Conservation (phyloP, 176 grass and related monocot species). For the Musa beccarii region DNA sequence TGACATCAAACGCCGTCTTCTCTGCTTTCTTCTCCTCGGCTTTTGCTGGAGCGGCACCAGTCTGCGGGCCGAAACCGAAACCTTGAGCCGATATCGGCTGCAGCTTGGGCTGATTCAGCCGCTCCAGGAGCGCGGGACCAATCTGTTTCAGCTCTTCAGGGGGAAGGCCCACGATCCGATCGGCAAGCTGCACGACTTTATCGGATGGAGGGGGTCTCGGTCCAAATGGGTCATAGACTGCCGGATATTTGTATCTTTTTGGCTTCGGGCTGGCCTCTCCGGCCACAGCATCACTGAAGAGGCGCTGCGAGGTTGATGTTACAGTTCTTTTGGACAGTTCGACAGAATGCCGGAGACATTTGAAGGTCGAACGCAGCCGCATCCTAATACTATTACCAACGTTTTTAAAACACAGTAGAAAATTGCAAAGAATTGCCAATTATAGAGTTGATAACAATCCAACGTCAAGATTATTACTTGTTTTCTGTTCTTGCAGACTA, state of each 20-base stretch:
- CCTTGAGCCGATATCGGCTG: constrained; percentile 67
- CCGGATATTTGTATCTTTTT: constrained; percentile 71
- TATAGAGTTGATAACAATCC: background rate
- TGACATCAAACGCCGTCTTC: constrained; percentile 84
- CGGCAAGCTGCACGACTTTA: constrained; percentile 70
- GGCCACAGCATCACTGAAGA: constrained; percentile 31
- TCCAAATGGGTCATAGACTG: constrained; percentile 72
- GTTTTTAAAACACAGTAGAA: background rate
- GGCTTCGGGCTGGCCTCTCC: constrained; percentile 21
- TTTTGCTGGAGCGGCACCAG: constrained; percentile 22
- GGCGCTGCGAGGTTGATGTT: constrained; percentile 12
- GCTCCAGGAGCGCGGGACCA: constrained; percentile 60
- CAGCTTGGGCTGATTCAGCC: constrained; percentile 53
- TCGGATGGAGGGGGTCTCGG: constrained; percentile 54
- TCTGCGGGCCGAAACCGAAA: constrained; percentile 57
- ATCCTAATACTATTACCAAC: constrained; percentile 22
- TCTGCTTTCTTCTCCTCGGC: constrained; percentile 85
- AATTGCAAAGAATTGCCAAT: too few relatives aligned
- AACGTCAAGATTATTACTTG: too few relatives aligned
- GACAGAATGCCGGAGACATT: constrained; percentile 26
- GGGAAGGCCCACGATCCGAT: constrained; percentile 60
- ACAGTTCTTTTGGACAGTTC: constrained; percentile 4
- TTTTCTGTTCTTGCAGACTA: too few relatives aligned
- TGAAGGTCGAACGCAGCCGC: constrained; percentile 29
- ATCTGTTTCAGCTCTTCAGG: constrained; percentile 92